phyloP scores from a whole-genome alignment of 2,329 filamentous ascomycete species.

The Aspergillus transmontanensis region DNA sequence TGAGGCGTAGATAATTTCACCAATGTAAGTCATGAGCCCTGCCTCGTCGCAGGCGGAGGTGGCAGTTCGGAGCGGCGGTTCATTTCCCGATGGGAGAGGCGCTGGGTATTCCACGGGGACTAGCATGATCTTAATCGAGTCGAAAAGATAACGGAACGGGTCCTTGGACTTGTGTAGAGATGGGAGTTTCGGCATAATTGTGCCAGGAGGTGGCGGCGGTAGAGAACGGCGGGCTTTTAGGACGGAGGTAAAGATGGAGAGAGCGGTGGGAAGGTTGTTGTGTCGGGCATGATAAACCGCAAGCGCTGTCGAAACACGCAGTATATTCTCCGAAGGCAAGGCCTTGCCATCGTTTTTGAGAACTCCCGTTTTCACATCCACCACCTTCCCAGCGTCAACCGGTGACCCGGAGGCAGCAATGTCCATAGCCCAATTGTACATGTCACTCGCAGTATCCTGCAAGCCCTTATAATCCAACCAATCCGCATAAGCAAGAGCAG shows the following conservation, averaged over 20 bases:
- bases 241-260: constrained; percentile 83
- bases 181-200: constrained; percentile 30
- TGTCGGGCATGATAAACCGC: constrained; percentile 75
- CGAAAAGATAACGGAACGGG: constrained; percentile 38
- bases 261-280: constrained; percentile 67
- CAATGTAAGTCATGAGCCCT: constrained; percentile 83
- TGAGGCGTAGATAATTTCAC: constrained; percentile 83
- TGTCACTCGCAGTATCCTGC: constrained; percentile 66
- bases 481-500: constrained; percentile 78
- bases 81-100: constrained; percentile 69
- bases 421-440: constrained; percentile 75
- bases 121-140: constrained; percentile 45
- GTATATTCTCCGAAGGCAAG: constrained; percentile 70
- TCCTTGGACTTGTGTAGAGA: constrained; percentile 24
- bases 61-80: constrained; percentile 65
- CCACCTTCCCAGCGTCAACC: constrained; percentile 46
- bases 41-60: constrained; percentile 80
- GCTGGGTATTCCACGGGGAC: constrained; percentile 68
- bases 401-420: constrained; percentile 65
- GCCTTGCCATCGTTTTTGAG: constrained; percentile 60
- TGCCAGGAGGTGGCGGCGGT: constrained; percentile 43
- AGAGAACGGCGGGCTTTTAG: constrained; percentile 72
- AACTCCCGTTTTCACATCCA: constrained; percentile 66
- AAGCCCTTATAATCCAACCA: constrained; percentile 79
- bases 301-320: constrained; percentile 74